A percentile compares a stretch with the other conserved stretches of the same genome.
phyloP scores from a whole-genome alignment of 129 eudicot genomes.

The Pulicaria dysenterica region DNA sequence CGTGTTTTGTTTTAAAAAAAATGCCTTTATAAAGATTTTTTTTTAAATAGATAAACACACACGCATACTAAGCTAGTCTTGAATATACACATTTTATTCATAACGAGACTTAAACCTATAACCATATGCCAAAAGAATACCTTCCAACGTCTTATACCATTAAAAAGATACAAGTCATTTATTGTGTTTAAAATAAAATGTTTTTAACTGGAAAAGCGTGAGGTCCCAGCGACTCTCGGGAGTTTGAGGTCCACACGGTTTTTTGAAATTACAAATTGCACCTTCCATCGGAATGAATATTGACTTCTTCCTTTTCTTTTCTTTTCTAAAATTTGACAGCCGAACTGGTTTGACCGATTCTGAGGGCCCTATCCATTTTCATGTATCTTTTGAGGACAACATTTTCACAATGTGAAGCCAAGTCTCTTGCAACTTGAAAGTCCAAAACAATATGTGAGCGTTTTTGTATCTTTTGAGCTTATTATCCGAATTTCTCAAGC shows the following conservation, averaged over 20 bases:
- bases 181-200: too few species aligned
- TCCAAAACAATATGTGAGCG: background rate
- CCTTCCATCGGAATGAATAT: background rate
- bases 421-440: constrained; percentile 8
- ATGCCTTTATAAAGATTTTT: too few species aligned
- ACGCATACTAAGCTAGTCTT: too few species aligned
- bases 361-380: constrained; percentile 6
- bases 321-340: too few species aligned
- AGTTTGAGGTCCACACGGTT: constrained; percentile 29
- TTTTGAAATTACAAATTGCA: constrained; percentile 17
- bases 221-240: constrained; percentile 11
- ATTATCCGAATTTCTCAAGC: background rate
- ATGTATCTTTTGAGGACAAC: background rate
- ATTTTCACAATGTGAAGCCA: constrained; percentile 25
- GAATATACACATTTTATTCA: too few species aligned
- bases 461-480: background rate
- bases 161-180: too few species aligned
- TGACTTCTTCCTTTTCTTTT: constrained; percentile 14
- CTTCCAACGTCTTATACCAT: too few species aligned
- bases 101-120: too few species aligned
- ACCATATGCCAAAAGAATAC: too few species aligned
- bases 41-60: too few species aligned
- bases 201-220: background rate
- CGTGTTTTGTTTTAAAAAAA: too few species aligned
- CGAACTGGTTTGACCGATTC: constrained; percentile 13